Conservation (phyloP, 2,329 filamentous ascomycete species). For the Lachnellula arida region DNA sequence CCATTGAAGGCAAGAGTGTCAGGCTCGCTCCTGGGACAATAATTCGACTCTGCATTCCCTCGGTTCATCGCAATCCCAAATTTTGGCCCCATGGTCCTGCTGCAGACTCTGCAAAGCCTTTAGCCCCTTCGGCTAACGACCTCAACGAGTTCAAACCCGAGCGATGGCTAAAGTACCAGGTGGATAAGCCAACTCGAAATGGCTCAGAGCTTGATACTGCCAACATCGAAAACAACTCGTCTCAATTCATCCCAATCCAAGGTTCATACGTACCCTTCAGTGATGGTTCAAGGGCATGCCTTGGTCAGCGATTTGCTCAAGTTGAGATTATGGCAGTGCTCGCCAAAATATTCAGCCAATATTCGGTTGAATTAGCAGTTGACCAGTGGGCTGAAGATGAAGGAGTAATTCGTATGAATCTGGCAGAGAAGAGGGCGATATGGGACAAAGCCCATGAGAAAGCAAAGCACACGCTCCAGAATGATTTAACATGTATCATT, state of each 20-base stretch:
- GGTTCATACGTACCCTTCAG: conserved; percentile 55
- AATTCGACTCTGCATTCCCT: conserved; percentile 53
- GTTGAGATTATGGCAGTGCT: conserved; percentile 30
- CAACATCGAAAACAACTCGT: conserved; percentile 42
- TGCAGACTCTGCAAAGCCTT: conserved; percentile 34
- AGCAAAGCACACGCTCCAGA: conserved; percentile 4
- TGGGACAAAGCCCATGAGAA: conserved; percentile 13
- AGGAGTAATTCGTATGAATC: conserved; percentile 6
- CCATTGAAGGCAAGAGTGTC: conserved; percentile 51
- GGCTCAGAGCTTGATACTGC: too few species aligned
- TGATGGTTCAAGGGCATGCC: conserved; percentile 47
- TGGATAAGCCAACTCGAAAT: conserved; percentile 22
- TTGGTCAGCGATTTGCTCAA: conserved; percentile 30
- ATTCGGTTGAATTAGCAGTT: conserved; percentile 16
- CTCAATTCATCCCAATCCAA: conserved; percentile 51
- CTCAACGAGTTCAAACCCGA: conserved; percentile 65
- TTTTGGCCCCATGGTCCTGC: conserved; percentile 55
- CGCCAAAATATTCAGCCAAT: conserved; percentile 13
- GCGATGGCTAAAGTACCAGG: conserved; percentile 32
- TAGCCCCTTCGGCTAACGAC: conserved; percentile 40
- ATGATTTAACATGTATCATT: conserved; percentile 9
- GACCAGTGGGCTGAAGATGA: conserved; percentile 12
- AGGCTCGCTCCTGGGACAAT: conserved; percentile 51
- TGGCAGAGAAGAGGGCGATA: conserved; percentile 1
- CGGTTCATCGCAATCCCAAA: conserved; percentile 62